Evolutionary conservation across 768 basidiomycete genomes (phyloP).

Genomic region (Tylopilus rubrobrunneus): DNA sequence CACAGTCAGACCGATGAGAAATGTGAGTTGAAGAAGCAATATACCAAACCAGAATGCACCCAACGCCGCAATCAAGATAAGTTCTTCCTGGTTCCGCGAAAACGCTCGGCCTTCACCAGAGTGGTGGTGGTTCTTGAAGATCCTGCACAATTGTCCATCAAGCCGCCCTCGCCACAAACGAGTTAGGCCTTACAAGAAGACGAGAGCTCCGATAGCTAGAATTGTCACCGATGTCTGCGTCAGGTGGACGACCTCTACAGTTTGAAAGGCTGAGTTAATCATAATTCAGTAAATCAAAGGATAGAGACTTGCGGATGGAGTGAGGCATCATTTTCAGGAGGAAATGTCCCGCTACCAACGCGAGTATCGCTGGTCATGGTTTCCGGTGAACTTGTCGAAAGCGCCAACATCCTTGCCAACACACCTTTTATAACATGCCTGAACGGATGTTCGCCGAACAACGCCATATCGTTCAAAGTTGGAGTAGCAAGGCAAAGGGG

Average conservation of each 20-base stretch:
- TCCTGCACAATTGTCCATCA: slow-evolving; percentile 35
- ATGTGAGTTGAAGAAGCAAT: slow-evolving; percentile 17
- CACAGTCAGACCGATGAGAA: slow-evolving; percentile 3
- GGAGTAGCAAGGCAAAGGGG: slow-evolving; percentile 15
- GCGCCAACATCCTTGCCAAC: slow-evolving; percentile 1
- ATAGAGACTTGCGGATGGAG: slow-evolving; percentile 28
- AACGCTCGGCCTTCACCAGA: slow-evolving; percentile 52
- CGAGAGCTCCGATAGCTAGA: slow-evolving; percentile 59
- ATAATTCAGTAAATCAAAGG: neutral
- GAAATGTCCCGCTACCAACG: slow-evolving; percentile 47
- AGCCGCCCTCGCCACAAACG: neutral
- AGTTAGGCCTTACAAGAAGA: slow-evolving; percentile 51
- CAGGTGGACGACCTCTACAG: slow-evolving; percentile 56
- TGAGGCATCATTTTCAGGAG: slow-evolving; percentile 45
- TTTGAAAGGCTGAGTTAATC: slow-evolving; percentile 11
- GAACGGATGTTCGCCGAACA: slow-evolving; percentile 32
- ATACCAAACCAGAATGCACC: slow-evolving; percentile 76
- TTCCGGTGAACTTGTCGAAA: slow-evolving; percentile 5
- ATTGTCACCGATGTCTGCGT: slow-evolving; percentile 74
- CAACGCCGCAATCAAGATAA: slow-evolving; percentile 65
- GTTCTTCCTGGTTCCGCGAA: slow-evolving; percentile 70
- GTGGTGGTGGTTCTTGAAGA: slow-evolving; percentile 67
- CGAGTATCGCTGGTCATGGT: slow-evolving; percentile 40
- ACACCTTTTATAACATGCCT: slow-evolving; percentile 32
- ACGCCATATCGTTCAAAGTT: slow-evolving; percentile 24